Base-by-base conservation (phyloP, 176 grass and related monocot species). In the Carex cristatella region DNA sequence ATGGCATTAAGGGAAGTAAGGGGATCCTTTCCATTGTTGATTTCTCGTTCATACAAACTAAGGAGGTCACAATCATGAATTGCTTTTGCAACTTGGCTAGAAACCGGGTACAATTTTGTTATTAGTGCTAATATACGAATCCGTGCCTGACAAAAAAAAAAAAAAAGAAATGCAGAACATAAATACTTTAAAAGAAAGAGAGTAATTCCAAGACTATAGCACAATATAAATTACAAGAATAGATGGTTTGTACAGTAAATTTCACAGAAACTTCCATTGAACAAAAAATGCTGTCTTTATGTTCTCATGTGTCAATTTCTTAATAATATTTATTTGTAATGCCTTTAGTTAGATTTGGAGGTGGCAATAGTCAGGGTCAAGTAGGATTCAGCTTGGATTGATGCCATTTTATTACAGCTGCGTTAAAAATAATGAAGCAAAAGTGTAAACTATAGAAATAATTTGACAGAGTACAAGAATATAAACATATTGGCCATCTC, bases 21-120 rank as follows among this genome's bases (percentile, higher is more conserved):
- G 81, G 83, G 86, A 84, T 98, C 96, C 65, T 79, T 88, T 83
- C 79, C 85, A 88, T 95, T 88, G 68, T 95, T 98, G 61, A 98
- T 98, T 86, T 94, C 96, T 3, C 62, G 48, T 88, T 91, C 91
- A 94, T 94, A 98, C 87, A 98, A 88, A 64, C 89, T 92, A 65
- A 95, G 91, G 75, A 98, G 96, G 69, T 92, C 81, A 16, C 80
- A 95, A 81, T 86, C 81, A 71, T 80, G 71, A 86, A 98, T 90
- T 82, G 84, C 81, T 42, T 87, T 86, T 82, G 90, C 93, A 83
- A 87, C 69, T 86, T 81, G 86, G 51, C 76, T 90, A 83, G 93
- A 93, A 81, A 93, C 77, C 51, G 83, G 85, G 83, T 95, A 98
- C 49, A 98, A 88, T 80, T 95, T 98, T 73, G 87, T 91, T 83